Conservation (phyloP, 2,329 filamentous ascomycete genomes). For the Chrysoporthe puriensis region DNA sequence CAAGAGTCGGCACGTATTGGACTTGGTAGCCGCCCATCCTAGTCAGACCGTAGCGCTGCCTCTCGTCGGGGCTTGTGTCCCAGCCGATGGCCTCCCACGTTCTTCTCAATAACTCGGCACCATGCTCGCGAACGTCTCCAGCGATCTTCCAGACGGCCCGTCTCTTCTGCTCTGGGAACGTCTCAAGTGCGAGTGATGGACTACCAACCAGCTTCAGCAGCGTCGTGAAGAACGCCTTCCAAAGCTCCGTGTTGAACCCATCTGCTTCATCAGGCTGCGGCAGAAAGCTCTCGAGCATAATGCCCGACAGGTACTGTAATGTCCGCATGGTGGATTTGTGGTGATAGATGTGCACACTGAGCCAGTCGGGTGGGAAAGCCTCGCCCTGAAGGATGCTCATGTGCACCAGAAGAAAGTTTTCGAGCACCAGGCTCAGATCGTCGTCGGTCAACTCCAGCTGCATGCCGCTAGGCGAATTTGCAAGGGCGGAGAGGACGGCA, state of each 20-base stretch:
- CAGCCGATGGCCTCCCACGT: slow-evolving; percentile 97
- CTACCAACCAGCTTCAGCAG: slow-evolving; percentile 88
- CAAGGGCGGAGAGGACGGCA: slow-evolving; percentile 81
- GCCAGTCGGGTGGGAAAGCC: slow-evolving; percentile 86
- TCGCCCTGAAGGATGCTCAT: slow-evolving; percentile 88
- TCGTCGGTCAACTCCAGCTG: slow-evolving; percentile 75
- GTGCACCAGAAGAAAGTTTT: slow-evolving; percentile 80
- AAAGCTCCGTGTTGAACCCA: slow-evolving; percentile 87
- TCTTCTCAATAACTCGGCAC: slow-evolving; percentile 79
- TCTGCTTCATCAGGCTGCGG: slow-evolving; percentile 91
- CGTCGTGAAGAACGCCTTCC: slow-evolving; percentile 91
- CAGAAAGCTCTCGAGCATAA: slow-evolving; percentile 81
- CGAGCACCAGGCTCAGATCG: slow-evolving; percentile 74
- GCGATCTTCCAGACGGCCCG: slow-evolving; percentile 98
- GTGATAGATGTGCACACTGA: slow-evolving; percentile 91
- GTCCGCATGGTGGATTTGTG: slow-evolving; percentile 88
- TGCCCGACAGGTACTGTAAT: slow-evolving; percentile 78
- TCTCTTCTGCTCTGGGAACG: slow-evolving; percentile 95
- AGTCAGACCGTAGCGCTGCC: slow-evolving; percentile 73
- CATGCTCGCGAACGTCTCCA: slow-evolving; percentile 90
- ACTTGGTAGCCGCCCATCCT: slow-evolving; percentile 97
- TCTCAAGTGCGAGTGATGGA: slow-evolving; percentile 86
- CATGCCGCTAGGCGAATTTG: slow-evolving; percentile 73
- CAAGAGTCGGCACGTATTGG: slow-evolving; percentile 91
- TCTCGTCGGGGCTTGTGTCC: slow-evolving; percentile 85